Evolutionary conservation across 768 basidiomycete genomes (phyloP), one percentile per base, ranked within the genome.

Genomic region (Mycena olivaceomarginata): DNA sequence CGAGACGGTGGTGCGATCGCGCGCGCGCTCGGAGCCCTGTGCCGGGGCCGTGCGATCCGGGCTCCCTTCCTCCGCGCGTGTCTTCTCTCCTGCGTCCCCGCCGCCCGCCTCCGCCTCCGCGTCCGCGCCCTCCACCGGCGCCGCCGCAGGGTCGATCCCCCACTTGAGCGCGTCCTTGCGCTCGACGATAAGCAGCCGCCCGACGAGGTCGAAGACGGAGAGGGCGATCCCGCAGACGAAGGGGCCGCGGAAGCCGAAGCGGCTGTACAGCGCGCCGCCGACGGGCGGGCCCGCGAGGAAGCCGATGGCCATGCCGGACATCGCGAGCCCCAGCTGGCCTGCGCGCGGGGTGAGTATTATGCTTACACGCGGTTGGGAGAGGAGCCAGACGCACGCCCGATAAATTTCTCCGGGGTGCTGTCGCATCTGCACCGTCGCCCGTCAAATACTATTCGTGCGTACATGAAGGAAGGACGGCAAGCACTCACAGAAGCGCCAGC

Each of bases 291-390:
- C 93, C 39, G 91, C 85, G 16, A 92, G 81, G n/a, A 89, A 82
- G 45, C 92, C 93, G 40, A 43, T 62, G 11, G 62, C 37, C 43
- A 51, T 39, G 15, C 93, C 92, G 9, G 87, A 85, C 89, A 93
- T 92, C 5, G 92, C 90, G 45, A 93, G 83, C 0, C 93, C 93
- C 22, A 94, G 84, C 80, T 94, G 93, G 74, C 88, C 93, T 91
- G 4, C 31, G 4, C 5, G 16, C 41, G 0, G 48, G 8, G 37
- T 53, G 13, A 4, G 62, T 45, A 51, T 69, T 45, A 51, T 69
- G 37, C 53, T 48, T 3, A 57, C 15, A 41, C 37, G 25, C 13
- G 13, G 31, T 20, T 2, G 43, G 39, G 70, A 67, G 10, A 2
- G 20, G 48, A 31, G 31, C 2, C 31, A 31, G 40, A 85, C 90